phyloP scores from a whole-genome alignment of 352 stramenopile genomes.

The Globisporangium sylvaticum region DNA sequence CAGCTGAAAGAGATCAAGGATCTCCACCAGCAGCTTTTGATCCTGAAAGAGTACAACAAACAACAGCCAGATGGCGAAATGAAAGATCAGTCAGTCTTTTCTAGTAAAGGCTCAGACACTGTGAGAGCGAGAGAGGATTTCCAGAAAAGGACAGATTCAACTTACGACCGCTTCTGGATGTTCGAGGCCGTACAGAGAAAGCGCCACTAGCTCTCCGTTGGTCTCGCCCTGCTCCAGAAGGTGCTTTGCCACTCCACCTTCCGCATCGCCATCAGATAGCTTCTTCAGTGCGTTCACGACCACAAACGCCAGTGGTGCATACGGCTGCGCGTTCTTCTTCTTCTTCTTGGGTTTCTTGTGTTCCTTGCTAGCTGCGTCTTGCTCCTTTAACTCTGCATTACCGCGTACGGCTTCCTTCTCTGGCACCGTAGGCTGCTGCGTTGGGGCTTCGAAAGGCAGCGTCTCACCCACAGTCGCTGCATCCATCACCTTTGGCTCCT shows the following conservation, averaged over 20 bases:
- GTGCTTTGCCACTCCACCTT: not conserved
- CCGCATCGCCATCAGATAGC: conserved; percentile 9
- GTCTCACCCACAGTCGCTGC: too few relatives aligned
- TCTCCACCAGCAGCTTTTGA: conserved; percentile 50
- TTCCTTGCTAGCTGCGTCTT: not conserved
- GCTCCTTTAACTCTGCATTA: not conserved
- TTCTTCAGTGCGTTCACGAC: conserved; percentile 47
- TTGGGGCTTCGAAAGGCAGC: not conserved
- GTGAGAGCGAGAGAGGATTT: not conserved
- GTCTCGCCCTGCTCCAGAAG: conserved; percentile 20
- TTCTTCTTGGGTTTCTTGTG: conserved; percentile 31
- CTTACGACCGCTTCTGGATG: conserved; percentile 12
- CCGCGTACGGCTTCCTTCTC: not conserved
- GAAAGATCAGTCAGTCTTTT: not conserved
- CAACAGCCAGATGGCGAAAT: not conserved
- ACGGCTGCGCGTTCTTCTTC: conserved; percentile 34
- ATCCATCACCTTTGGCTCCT: conserved; percentile 9
- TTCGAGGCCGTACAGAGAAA: conserved; percentile 27
- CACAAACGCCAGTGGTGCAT: conserved; percentile 49
- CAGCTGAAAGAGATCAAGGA: conserved; percentile 57
- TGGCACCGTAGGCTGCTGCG: not conserved
- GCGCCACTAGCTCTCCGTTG: conserved; percentile 25
- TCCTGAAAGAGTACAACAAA: conserved; percentile 25
- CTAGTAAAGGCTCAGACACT: too few relatives aligned
- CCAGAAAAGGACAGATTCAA: not conserved